Evolutionary conservation across 2,329 filamentous ascomycete genomes (phyloP).

Genomic region (Clathrospora elynae): DNA sequence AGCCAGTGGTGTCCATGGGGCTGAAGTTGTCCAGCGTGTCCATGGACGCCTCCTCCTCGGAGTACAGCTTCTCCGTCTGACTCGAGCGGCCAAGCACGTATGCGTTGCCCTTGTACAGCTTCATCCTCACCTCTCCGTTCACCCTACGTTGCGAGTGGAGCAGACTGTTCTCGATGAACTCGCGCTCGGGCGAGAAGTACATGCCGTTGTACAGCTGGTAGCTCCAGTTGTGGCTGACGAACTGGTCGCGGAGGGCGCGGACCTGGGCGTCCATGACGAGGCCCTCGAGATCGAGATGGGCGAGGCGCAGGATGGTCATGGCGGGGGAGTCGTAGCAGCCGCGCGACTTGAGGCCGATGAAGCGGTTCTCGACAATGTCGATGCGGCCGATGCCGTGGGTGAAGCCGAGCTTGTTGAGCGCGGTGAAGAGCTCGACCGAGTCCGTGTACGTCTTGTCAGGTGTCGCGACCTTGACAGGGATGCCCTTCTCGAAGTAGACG

Average conservation of each 20-base stretch:
- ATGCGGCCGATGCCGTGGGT: constrained; percentile 77
- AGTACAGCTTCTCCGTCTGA: constrained; percentile 72
- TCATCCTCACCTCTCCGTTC: constrained; percentile 61
- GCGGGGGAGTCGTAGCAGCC: constrained; percentile 72
- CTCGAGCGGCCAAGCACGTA: constrained; percentile 63
- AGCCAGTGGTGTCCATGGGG: constrained; percentile 68
- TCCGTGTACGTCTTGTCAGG: constrained; percentile 67
- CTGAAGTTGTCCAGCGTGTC: constrained; percentile 72
- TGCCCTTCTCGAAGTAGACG: constrained; percentile 73
- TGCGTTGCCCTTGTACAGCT: constrained; percentile 70
- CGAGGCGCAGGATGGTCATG: constrained; percentile 57
- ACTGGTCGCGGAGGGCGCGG: constrained; percentile 71
- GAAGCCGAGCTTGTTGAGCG: constrained; percentile 72
- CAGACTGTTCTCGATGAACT: constrained; percentile 68
- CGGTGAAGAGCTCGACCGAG: constrained; percentile 72
- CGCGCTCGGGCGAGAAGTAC: constrained; percentile 73
- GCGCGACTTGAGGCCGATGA: constrained; percentile 78
- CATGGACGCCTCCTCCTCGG: constrained; percentile 69
- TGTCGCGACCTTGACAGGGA: constrained; percentile 70
- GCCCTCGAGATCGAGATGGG: constrained; percentile 67
- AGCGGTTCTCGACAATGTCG: constrained; percentile 82
- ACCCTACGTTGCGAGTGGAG: constrained; percentile 48
- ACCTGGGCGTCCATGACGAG: constrained; percentile 71
- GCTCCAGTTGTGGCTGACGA: constrained; percentile 60
- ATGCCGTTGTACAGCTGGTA: constrained; percentile 64